Conservation (phyloP, 1,139 yeast species). For the Chernovozyma sophiae-reginae region DNA sequence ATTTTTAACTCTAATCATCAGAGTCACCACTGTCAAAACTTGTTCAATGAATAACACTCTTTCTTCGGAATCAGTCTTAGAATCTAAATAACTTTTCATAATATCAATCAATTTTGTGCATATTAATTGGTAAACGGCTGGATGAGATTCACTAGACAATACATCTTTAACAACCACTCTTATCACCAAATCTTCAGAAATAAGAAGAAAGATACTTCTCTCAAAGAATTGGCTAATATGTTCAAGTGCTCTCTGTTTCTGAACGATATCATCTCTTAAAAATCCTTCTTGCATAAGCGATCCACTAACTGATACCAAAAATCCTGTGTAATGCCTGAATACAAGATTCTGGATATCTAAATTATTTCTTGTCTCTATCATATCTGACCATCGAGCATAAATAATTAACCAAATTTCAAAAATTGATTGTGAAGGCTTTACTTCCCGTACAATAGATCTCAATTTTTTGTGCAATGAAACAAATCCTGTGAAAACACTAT, state of each 20-base stretch:
- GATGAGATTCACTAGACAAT: constrained; percentile 44
- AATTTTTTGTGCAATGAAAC: constrained; percentile 73
- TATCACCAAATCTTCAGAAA: constrained; percentile 48
- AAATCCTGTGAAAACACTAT: constrained; percentile 63
- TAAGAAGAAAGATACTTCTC: constrained; percentile 45
- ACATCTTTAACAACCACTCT: constrained; percentile 44
- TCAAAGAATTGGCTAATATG: constrained; percentile 34
- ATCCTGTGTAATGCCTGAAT: constrained; percentile 60
- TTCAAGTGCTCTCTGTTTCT: constrained; percentile 20
- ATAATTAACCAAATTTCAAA: constrained; percentile 60
- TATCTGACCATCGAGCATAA: constrained; percentile 50
- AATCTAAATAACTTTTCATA: constrained; percentile 14
- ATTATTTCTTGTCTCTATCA: constrained; percentile 18
- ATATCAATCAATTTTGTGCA: constrained; percentile 27
- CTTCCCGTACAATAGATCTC: constrained; percentile 51
- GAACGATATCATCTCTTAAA: constrained; percentile 19
- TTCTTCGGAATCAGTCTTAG: constrained; percentile 25
- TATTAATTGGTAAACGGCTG: constrained; percentile 37
- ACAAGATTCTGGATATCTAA: constrained; percentile 35
- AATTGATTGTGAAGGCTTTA: constrained; percentile 56
- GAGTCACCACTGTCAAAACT: constrained; percentile 31
- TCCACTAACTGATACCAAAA: constrained; percentile 57
- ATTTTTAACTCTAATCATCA: constrained; percentile 33
- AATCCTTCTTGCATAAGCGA: constrained; percentile 39
- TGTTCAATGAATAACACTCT: constrained; percentile 38